A percentile compares a stretch with the other conserved stretches of the same genome.
Evolutionary conservation across 352 stramenopile species (phyloP).

Genomic region (Phytophthora tubulina): DNA sequence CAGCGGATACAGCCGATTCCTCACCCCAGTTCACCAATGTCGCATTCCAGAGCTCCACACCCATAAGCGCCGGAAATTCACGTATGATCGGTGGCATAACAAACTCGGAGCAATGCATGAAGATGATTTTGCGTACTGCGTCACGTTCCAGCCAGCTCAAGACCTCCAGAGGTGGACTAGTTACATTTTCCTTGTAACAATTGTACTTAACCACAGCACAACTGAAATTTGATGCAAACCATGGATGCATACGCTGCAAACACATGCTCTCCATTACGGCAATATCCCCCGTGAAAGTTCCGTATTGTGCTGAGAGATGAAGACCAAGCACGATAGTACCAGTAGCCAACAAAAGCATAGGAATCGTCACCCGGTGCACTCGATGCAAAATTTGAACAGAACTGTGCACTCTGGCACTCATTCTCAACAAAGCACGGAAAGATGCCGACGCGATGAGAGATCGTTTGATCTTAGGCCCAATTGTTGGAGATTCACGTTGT

Average conservation of each 20-base stretch:
- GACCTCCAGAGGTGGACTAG: not conserved
- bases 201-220: slow-evolving; percentile 53
- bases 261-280: slow-evolving; percentile 28
- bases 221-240: slow-evolving; percentile 47
- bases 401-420: not conserved
- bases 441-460: not conserved
- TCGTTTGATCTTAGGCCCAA: not conserved
- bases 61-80: slow-evolving; percentile 51
- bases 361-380: slow-evolving; percentile 24
- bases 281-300: not conserved
- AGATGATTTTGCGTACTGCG: slow-evolving; percentile 42
- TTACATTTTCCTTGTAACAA: slow-evolving; percentile 39
- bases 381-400: slow-evolving; percentile 1
- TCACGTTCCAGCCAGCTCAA: slow-evolving; percentile 36
- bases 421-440: not conserved
- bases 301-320: slow-evolving; percentile 17
- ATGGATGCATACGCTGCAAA: slow-evolving; percentile 44
- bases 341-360: slow-evolving; percentile 31
- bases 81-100: slow-evolving; percentile 43
- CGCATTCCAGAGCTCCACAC: slow-evolving; percentile 68
- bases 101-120: slow-evolving; percentile 57
- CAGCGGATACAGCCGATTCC: slow-evolving; percentile 44
- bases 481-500: not conserved
- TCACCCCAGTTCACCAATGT: slow-evolving; percentile 52
- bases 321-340: slow-evolving; percentile 13